A percentile compares a stretch with the other conserved stretches of the same genome.
Conservation (phyloP, 768 basidiomycete genomes). For the Butyriboletus loyo region DNA sequence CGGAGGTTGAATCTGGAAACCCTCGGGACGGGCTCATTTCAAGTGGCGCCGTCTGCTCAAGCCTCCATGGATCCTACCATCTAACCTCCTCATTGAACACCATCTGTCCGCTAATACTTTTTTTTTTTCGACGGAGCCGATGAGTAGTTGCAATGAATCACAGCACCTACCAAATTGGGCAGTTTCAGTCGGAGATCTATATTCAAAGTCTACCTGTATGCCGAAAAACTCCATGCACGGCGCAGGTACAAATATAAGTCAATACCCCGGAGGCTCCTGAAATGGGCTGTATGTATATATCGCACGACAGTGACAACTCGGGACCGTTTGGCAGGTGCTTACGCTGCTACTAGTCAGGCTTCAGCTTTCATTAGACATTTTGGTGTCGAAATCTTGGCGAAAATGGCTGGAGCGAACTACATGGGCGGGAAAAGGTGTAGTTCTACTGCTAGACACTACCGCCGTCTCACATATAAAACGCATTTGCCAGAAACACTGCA, state of each 20-base stretch:
- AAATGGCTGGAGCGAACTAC: slow-evolving; percentile 69
- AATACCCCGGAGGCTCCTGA: too few relatives aligned
- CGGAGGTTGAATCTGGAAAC: background rate
- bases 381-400: background rate
- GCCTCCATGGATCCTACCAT: too few relatives aligned
- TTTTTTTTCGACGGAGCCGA: background rate
- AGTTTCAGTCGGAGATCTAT: background rate
- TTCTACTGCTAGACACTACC: background rate
- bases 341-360: background rate
- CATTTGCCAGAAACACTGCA: slow-evolving; percentile 48
- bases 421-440: slow-evolving; percentile 70
- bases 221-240: background rate
- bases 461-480: background rate
- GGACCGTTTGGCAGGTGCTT: too few relatives aligned
- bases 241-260: too few relatives aligned
- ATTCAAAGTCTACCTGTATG: background rate
- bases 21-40: background rate
- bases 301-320: background rate
- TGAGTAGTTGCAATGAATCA: background rate
- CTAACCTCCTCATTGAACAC: background rate
- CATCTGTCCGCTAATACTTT: background rate
- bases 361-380: background rate
- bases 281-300: background rate
- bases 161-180: background rate
- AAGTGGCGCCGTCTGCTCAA: background rate